Evolutionary conservation across 2,329 filamentous ascomycete genomes (phyloP).

Genomic region (Apiospora koreana): DNA sequence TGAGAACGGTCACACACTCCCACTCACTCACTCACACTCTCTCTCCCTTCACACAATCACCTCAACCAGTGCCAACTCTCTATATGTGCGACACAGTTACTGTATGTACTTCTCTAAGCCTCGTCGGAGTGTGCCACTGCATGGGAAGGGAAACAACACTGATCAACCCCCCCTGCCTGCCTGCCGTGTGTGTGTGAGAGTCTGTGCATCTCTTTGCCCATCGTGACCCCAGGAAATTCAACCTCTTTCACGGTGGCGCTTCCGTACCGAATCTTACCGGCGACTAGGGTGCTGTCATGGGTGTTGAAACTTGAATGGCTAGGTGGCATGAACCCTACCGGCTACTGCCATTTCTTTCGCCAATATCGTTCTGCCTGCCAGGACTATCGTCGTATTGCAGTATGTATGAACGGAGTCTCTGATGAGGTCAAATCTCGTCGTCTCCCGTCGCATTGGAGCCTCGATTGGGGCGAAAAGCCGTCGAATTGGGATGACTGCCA

Average conservation of each 20-base stretch:
- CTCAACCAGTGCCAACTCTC: too few relatives aligned
- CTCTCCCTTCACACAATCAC: too few relatives aligned
- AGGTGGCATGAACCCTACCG: not conserved
- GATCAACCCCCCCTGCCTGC: not conserved
- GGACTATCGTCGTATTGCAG: not conserved
- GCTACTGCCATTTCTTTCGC: not conserved
- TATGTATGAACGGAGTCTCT: too few relatives aligned
- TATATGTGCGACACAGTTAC: not conserved
- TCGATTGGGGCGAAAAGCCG: not conserved
- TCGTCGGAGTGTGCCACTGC: not conserved
- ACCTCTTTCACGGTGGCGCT: not conserved
- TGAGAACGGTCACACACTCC: not conserved
- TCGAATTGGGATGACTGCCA: not conserved
- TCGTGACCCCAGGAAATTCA: not conserved
- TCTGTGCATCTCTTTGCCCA: not conserved
- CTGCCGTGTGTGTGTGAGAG: not conserved
- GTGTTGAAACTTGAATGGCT: not conserved
- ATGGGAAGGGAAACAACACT: not conserved
- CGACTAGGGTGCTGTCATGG: constrained; percentile 2
- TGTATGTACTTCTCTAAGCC: not conserved
- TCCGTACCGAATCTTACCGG: constrained; percentile 6
- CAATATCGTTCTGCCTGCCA: not conserved
- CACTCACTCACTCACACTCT: not conserved
- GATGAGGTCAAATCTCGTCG: not conserved
- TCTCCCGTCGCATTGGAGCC: not conserved